Conservation (phyloP, 176 grass and related monocot species). For the Triticum urartu region DNA sequence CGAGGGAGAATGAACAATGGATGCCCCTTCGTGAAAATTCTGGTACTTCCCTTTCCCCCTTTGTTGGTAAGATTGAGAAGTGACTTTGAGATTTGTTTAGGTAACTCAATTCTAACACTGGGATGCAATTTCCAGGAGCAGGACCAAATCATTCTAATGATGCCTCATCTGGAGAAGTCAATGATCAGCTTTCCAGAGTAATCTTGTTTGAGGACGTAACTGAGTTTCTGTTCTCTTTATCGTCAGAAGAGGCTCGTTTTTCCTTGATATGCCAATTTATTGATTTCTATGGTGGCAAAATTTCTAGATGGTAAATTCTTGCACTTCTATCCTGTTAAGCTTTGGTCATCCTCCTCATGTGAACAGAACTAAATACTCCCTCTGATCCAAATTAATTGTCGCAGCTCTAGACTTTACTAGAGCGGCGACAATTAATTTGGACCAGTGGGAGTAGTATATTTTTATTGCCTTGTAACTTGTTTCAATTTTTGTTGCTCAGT, state of each 20-base stretch:
- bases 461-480: background rate
- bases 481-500: background rate
- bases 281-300: slow-evolving; percentile 87
- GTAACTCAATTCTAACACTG: slow-evolving; percentile 22
- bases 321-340: background rate
- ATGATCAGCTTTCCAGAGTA: slow-evolving; percentile 84
- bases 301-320: slow-evolving; percentile 80
- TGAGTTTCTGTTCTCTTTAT: slow-evolving; percentile 88
- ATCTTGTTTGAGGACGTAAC: slow-evolving; percentile 93
- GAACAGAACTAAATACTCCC: background rate
- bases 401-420: no score
- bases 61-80: slow-evolving; percentile 27
- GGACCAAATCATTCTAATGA: slow-evolving; percentile 35
- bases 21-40: slow-evolving; percentile 79
- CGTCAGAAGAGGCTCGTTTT: slow-evolving; percentile 78
- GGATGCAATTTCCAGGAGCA: slow-evolving; percentile 27
- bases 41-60: slow-evolving; percentile 39
- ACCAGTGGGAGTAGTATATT: background rate
- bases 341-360: slow-evolving; percentile 5
- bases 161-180: slow-evolving; percentile 51
- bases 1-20: slow-evolving; percentile 79
- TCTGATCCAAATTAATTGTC: no score
- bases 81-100: slow-evolving; percentile 23
- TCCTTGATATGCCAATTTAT: slow-evolving; percentile 94
- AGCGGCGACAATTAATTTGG: no score